Conservation (phyloP, 2,329 filamentous ascomycete genomes). For the Alternaria novae-zelandiae region DNA sequence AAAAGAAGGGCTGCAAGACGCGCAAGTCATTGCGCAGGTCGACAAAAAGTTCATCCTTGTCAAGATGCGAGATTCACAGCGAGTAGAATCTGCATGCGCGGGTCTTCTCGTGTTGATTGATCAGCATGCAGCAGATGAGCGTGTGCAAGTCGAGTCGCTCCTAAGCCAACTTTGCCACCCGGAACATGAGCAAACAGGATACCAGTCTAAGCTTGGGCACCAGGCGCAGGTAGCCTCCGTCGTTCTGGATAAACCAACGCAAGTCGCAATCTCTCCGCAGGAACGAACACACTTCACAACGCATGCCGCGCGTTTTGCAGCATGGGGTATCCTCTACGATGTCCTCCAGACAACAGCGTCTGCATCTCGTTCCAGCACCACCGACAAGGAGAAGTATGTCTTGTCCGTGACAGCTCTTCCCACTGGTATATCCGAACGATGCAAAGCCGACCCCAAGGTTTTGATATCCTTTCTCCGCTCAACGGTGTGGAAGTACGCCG, state of each 20-base stretch:
- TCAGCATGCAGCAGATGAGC: slow-evolving; percentile 94
- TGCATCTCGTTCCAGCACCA: background rate
- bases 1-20: slow-evolving; percentile 58
- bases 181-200: slow-evolving; percentile 11
- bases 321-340: slow-evolving; percentile 79
- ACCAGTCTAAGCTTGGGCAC: slow-evolving; percentile 42
- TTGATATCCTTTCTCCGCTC: slow-evolving; percentile 75
- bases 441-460: slow-evolving; percentile 72
- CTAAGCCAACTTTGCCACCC: slow-evolving; percentile 63
- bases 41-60: slow-evolving; percentile 88
- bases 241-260: slow-evolving; percentile 59
- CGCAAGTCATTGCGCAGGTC: slow-evolving; percentile 78
- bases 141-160: slow-evolving; percentile 77
- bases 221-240: slow-evolving; percentile 37
- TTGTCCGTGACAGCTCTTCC: slow-evolving; percentile 69
- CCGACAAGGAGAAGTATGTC: slow-evolving; percentile 12
- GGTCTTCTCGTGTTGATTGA: slow-evolving; percentile 76
- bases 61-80: slow-evolving; percentile 53
- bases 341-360: slow-evolving; percentile 31
- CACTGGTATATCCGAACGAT: slow-evolving; percentile 75
- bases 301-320: slow-evolving; percentile 64
- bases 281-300: slow-evolving; percentile 67
- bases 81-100: background rate
- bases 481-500: slow-evolving; percentile 70
- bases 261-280: slow-evolving; percentile 67